Evolutionary conservation across 306 rosid genomes (phyloP), one percentile per base, ranked within the genome.

Genomic region (Boehmeria nivea): DNA sequence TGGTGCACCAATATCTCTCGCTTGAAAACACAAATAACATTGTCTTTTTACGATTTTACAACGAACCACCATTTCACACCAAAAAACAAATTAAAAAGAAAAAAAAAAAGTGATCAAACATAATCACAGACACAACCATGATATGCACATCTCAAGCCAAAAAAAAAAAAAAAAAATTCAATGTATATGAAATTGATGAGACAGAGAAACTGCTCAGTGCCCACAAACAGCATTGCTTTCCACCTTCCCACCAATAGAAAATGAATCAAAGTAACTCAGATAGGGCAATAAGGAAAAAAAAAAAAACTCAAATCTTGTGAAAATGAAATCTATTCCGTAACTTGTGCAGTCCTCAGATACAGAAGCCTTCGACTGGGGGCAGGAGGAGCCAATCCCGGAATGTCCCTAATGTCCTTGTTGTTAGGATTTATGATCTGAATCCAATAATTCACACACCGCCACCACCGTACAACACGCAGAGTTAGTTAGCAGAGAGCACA

Each of bases 381-480:
- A 50, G 99, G 99, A 33, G 99, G 99, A 11, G 96, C 99, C 84
- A 93, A 64, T 53, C 99, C 96, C 21, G 96, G 96, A 61, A 87
- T 85, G 66, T 83, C 96, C 71, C 78, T 79, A 45, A 85, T 81
- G 72, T 81, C 67, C 70, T 93, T 93, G 85, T 87, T 87, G 72
- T 68, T 42, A 26, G 96, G 99, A 64, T 85, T 51, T 78, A 93
- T 89, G 76, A 93, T 74, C 99, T 93, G 83, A n/a, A n/a, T n/a
- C n/a, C n/a, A n/a, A n/a, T n/a, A n/a, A n/a, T n/a, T n/a, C n/a
- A n/a, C n/a, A n/a, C n/a, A n/a, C n/a, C n/a, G n/a, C n/a, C n/a
- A n/a, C n/a, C n/a, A n/a, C n/a, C n/a, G n/a, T n/a, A n/a, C n/a
- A n/a, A n/a, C n/a, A n/a, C n/a, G n/a, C n/a, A n/a, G n/a, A n/a